phyloP scores from a whole-genome alignment of 129 eudicot species.

The Kitagawia praeruptora region DNA sequence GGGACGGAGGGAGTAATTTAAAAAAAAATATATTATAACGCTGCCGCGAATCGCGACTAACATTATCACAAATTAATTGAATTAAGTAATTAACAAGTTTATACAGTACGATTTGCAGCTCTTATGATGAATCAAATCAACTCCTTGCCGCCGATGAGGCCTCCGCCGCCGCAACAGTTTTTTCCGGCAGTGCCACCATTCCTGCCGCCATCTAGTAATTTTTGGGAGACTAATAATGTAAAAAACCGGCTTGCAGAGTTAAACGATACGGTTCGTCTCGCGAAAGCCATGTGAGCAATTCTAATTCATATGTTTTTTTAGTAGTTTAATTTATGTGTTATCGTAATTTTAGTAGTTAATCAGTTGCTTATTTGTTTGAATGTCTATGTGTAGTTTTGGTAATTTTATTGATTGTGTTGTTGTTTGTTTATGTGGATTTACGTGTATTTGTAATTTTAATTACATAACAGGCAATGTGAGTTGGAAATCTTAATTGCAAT shows the following conservation, averaged over 20 bases:
- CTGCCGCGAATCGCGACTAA: too few species aligned
- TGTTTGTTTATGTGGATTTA: not conserved
- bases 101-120: not conserved
- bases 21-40: too few species aligned
- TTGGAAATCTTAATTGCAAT: constrained; percentile 52
- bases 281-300: constrained; percentile 60
- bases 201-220: constrained; percentile 43
- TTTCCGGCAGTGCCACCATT: constrained; percentile 44
- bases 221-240: constrained; percentile 53
- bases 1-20: too few species aligned
- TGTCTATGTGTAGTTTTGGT: not conserved
- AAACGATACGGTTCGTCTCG: constrained; percentile 38
- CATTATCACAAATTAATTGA: not conserved
- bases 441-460: not conserved
- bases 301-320: not conserved
- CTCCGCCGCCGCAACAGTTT: constrained; percentile 32
- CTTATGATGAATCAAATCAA: constrained; percentile 19
- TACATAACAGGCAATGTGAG: constrained; percentile 62
- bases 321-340: not conserved
- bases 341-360: not conserved
- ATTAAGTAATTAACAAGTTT: not conserved
- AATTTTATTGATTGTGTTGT: not conserved
- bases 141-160: constrained; percentile 21
- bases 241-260: constrained; percentile 40
- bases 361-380: not conserved